A percentile compares a stretch with the other conserved stretches of the same genome.
Conservation (phyloP, 495 filamentous ascomycete genomes). For the Geoglossum glabrum region DNA sequence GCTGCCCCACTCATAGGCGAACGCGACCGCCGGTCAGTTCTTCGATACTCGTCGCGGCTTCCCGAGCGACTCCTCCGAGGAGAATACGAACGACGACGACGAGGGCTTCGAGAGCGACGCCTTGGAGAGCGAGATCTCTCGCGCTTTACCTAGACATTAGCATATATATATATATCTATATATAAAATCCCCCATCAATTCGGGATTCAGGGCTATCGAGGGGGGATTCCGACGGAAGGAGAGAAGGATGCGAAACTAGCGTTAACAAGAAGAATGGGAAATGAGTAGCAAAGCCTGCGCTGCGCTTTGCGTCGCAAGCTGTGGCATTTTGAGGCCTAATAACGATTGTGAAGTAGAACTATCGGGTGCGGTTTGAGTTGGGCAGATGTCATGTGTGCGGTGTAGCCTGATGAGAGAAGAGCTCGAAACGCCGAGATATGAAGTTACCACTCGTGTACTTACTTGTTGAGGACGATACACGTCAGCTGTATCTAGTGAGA, state of each 20-base stretch:
- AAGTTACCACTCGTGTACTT: not conserved
- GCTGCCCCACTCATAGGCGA: constrained; percentile 69
- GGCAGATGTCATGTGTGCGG: not conserved
- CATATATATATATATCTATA: too few species aligned
- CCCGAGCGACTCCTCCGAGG: constrained; percentile 71
- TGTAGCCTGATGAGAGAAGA: not conserved
- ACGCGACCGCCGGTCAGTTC: constrained; percentile 57
- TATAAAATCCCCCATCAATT: too few species aligned
- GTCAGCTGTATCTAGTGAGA: constrained; percentile 7
- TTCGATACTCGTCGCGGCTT: constrained; percentile 75
- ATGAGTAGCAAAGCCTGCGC: not conserved
- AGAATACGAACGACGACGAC: constrained; percentile 75
- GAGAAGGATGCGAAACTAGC: not conserved
- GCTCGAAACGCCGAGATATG: not conserved
- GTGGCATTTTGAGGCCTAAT: not conserved
- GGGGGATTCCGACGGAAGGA: not conserved
- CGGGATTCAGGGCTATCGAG: too few species aligned
- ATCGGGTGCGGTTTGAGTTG: not conserved
- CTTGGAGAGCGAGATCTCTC: constrained; percentile 88
- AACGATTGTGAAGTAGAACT: not conserved
- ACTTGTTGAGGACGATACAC: constrained; percentile 8
- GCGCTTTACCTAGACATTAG: constrained; percentile 32
- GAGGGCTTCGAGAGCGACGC: constrained; percentile 63
- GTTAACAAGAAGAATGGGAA: not conserved
- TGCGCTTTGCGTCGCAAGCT: not conserved